Base-by-base conservation (phyloP, 257 asterid species). In the Knoxia roxburghii region DNA sequence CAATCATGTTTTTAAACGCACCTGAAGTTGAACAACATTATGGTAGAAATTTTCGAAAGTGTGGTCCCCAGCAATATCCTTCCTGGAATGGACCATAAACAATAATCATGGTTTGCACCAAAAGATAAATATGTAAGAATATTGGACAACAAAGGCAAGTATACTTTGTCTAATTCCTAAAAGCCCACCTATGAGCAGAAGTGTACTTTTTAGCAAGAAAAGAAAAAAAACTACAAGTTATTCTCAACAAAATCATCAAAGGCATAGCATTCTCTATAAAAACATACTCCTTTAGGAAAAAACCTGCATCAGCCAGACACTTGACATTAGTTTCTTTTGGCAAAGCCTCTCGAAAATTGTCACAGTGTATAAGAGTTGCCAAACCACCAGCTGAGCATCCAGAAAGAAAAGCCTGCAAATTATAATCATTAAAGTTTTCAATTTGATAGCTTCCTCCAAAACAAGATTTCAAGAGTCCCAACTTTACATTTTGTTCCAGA, bases 301-400 rank as follows among this genome's bases (percentile, higher is more conserved):
- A 86, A 65, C 95, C 90, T 77, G 93, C 98, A 87, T 92, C 98
- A 27, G 89, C 91, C 72, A 92, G 95, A 72, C 98, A 92, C 79
- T 92, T 89, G 81, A 86, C 96, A 70, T 73, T 78, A 64, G 87
- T 82, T 70, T 77, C 82, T 79, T 74, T 89, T 8, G 95, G 88
- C 76, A 92, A 83, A 80, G 81, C 82, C 41, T 74, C 80, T 45
- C 82, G 89, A 59, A 86, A 92, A 61, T 64, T 71, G 79, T 92
- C 98, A 63, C 97, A 92, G 75, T 92, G 97, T 69, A 92, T 70
- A 65, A 92, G 95, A 65, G 89, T 84, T 70, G 97, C 95, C 86
- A 92, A 75, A 74, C 95, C 98, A 75, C 98, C 98, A 79, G 98
- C 97, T 50, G 98, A 92, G 82, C 98, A 92, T 68, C 98, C 97